Conservation (phyloP, 2,329 filamentous ascomycete genomes). For the Xylariaceae sp. region DNA sequence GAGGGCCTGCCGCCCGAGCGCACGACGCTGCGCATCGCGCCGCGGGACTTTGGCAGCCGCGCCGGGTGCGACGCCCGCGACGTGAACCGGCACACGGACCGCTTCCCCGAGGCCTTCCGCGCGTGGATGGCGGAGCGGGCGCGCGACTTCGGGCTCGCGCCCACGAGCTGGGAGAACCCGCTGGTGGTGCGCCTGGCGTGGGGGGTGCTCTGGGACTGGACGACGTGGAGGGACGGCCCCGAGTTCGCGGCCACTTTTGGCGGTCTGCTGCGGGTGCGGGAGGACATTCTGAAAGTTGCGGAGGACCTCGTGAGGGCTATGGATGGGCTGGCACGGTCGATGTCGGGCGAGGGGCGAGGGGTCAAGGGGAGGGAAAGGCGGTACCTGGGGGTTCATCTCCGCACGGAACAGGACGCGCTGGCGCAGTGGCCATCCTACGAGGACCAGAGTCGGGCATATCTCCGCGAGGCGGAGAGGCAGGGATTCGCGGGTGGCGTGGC, state of each 20-base stretch:
- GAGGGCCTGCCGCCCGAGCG: slow-evolving; percentile 13
- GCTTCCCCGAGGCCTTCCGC: slow-evolving; percentile 29
- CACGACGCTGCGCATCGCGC: slow-evolving; percentile 33
- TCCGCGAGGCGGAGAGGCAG: slow-evolving; percentile 27
- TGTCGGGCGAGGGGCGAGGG: neutral
- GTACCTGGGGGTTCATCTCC: slow-evolving; percentile 39
- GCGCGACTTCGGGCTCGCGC: neutral
- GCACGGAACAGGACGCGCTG: slow-evolving; percentile 41
- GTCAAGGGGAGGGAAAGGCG: neutral
- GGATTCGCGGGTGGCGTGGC: slow-evolving; percentile 28
- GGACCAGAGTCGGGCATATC: slow-evolving; percentile 34
- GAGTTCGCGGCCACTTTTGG: slow-evolving; percentile 41
- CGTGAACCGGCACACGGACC: slow-evolving; percentile 33
- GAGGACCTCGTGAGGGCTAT: slow-evolving; percentile 13
- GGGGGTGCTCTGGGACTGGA: slow-evolving; percentile 42
- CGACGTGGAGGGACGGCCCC: slow-evolving; percentile 39
- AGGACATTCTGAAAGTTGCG: slow-evolving; percentile 25
- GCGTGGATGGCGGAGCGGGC: slow-evolving; percentile 16
- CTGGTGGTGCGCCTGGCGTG: slow-evolving; percentile 33
- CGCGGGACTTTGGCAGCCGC: slow-evolving; percentile 29
- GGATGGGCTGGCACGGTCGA: slow-evolving; percentile 5
- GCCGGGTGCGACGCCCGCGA: slow-evolving; percentile 34
- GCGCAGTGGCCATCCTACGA: slow-evolving; percentile 39
- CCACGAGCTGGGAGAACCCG: slow-evolving; percentile 6
- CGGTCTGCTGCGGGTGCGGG: slow-evolving; percentile 37